Evolutionary conservation across 225 moss, liverwort and hornwort species (phyloP).

Genomic region (Antitrichia curtipendula): DNA sequence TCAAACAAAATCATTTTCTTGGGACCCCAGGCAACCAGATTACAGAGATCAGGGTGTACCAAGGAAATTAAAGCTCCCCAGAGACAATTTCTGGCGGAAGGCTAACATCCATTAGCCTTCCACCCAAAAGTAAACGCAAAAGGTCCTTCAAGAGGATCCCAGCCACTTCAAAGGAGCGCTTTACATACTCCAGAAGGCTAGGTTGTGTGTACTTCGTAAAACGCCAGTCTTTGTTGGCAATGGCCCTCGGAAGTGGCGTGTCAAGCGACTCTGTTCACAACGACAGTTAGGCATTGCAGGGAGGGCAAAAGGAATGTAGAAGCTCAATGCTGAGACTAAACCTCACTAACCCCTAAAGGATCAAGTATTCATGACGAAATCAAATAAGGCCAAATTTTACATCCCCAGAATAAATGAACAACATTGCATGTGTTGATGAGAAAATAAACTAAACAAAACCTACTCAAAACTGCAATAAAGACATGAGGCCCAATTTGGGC

Average conservation of each 20-base stretch:
- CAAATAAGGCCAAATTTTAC: background rate
- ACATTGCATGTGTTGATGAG: background rate
- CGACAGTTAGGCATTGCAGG: background rate
- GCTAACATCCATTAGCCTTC: constrained; percentile 23
- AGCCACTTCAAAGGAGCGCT: constrained; percentile 55
- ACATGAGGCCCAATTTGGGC: too few relatives aligned
- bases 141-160: constrained; percentile 45
- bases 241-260: constrained; percentile 29
- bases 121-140: constrained; percentile 20
- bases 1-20: background rate
- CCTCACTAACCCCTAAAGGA: background rate
- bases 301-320: background rate
- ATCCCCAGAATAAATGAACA: background rate
- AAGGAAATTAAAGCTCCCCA: constrained; percentile 43
- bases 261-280: constrained; percentile 63
- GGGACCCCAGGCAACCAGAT: background rate
- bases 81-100: constrained; percentile 62
- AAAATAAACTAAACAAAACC: background rate
- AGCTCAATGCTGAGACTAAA: background rate
- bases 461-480: background rate
- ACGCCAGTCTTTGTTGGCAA: constrained; percentile 81
- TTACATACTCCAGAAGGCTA: constrained; percentile 5
- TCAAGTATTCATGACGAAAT: background rate
- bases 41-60: background rate
- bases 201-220: constrained; percentile 62